These are phyloP conservation scores for Cucurbita maxima DNA, from an alignment of 306 rosid species.

Conservation along the genomic window DNA sequence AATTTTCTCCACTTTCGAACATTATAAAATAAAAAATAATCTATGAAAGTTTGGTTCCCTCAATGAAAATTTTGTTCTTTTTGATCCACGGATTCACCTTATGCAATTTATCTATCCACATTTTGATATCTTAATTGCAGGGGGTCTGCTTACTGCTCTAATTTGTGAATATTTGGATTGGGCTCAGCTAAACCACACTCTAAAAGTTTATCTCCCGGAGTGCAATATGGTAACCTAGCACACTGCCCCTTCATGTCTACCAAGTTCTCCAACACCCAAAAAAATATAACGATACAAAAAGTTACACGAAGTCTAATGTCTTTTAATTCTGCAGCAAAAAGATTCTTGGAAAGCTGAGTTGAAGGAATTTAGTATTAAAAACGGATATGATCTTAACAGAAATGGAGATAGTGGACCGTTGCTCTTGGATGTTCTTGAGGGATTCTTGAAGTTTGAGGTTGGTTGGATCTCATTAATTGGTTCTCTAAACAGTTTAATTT, in stretches of 20 bases:
- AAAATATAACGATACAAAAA: background rate
- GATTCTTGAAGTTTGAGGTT: slow-evolving; percentile 98
- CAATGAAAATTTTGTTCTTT: background rate
- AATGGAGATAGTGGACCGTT: slow-evolving; percentile 86
- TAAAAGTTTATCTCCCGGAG: slow-evolving; percentile 90
- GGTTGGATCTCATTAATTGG: background rate
- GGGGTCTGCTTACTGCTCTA: slow-evolving; percentile 80
- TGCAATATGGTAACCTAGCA: slow-evolving; percentile 74
- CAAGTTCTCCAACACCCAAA: background rate
- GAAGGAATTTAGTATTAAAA: slow-evolving; percentile 82
- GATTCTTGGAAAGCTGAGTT: slow-evolving; percentile 89
- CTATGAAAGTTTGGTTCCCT: background rate
- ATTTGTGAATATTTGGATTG: slow-evolving; percentile 92
- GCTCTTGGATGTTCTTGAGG: slow-evolving; percentile 96
- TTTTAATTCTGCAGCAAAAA: slow-evolving; percentile 47
- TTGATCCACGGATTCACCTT: background rate
- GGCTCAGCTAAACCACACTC: slow-evolving; percentile 87
- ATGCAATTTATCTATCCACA: background rate
- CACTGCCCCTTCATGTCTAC: background rate
- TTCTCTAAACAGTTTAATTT: too few relatives aligned
- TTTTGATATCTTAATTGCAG: slow-evolving; percentile 32
- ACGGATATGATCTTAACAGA: slow-evolving; percentile 89
- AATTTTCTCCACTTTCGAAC: background rate
- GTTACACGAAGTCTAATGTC: background rate
- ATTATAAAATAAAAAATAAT: background rate